These are phyloP conservation scores for Stagonosporopsis vannaccii DNA, from an alignment of 2,329 filamentous ascomycete genomes.

Conservation along the genomic window DNA sequence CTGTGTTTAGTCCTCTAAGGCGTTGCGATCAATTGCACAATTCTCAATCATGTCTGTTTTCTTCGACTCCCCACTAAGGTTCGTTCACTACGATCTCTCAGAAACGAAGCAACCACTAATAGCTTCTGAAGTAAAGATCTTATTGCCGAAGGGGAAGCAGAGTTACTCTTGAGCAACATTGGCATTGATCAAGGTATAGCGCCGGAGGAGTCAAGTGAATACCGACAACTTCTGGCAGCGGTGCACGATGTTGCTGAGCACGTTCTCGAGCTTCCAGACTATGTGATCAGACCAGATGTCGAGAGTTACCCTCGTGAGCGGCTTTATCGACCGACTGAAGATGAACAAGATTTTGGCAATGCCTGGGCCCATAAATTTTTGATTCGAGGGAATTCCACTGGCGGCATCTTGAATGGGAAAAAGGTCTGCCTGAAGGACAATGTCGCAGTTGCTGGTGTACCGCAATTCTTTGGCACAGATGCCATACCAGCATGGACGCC, in stretches of 20 bases:
- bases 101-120: slow-evolving; percentile 5
- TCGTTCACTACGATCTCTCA: neutral
- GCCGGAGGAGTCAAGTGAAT: slow-evolving; percentile 53
- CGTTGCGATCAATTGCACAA: neutral
- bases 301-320: slow-evolving; percentile 56
- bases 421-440: slow-evolving; percentile 63
- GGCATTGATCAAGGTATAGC: slow-evolving; percentile 41
- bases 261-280: slow-evolving; percentile 56
- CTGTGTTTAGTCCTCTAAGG: neutral
- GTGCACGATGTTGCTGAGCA: slow-evolving; percentile 61
- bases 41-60: slow-evolving; percentile 35
- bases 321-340: slow-evolving; percentile 48
- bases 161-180: slow-evolving; percentile 30
- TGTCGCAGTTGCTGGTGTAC: slow-evolving; percentile 62
- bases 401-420: slow-evolving; percentile 44
- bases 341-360: slow-evolving; percentile 50
- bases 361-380: slow-evolving; percentile 62
- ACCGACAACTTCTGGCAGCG: slow-evolving; percentile 58
- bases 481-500: slow-evolving; percentile 59
- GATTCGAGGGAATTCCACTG: slow-evolving; percentile 48
- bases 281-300: slow-evolving; percentile 53
- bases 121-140: slow-evolving; percentile 26
- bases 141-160: slow-evolving; percentile 33
- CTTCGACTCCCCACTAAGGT: slow-evolving; percentile 38
- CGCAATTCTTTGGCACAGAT: slow-evolving; percentile 62